A percentile compares a stretch with the other conserved stretches of the same genome.
phyloP scores from a whole-genome alignment of 176 grass and related monocot genomes.

The Musa troglodytarum region DNA sequence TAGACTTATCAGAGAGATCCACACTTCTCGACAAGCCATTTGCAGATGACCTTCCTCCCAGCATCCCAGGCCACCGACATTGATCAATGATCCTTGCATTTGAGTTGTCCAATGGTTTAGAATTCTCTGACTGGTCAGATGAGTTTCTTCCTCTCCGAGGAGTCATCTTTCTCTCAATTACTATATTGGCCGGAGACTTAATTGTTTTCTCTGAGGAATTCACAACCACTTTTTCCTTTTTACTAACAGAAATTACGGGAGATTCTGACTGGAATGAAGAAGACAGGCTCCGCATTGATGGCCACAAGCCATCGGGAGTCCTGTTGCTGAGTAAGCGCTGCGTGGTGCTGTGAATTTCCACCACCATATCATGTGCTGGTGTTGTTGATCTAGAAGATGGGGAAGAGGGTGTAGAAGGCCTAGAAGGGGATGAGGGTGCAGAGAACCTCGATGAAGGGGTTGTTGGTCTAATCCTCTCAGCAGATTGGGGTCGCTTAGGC shows the following conservation, averaged over 20 bases:
- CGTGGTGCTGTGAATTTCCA: conserved; percentile 29
- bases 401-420: conserved; percentile 54
- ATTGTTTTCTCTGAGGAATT: conserved; percentile 30
- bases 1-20: conserved; percentile 35
- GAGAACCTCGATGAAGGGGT: conserved; percentile 50
- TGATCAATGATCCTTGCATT: conserved; percentile 78
- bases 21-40: conserved; percentile 31
- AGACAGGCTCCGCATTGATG: conserved; percentile 66
- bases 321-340: conserved; percentile 26
- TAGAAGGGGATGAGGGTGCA: conserved; percentile 26
- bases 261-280: conserved; percentile 69
- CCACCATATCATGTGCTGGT: conserved; percentile 43
- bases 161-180: conserved; percentile 65
- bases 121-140: conserved; percentile 55
- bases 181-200: conserved; percentile 19
- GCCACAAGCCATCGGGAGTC: conserved; percentile 73
- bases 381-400: conserved; percentile 58
- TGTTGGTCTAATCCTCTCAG: conserved; percentile 59
- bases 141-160: conserved; percentile 50
- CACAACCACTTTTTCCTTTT: conserved; percentile 18
- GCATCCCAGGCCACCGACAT: conserved; percentile 89
- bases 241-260: conserved; percentile 26
- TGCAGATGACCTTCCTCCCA: conserved; percentile 39
- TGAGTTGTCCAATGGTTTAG: conserved; percentile 15
- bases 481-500: conserved; percentile 63